Evolutionary conservation across 2,329 filamentous ascomycete genomes (phyloP).

Genomic region (Aspergillus sp.): DNA sequence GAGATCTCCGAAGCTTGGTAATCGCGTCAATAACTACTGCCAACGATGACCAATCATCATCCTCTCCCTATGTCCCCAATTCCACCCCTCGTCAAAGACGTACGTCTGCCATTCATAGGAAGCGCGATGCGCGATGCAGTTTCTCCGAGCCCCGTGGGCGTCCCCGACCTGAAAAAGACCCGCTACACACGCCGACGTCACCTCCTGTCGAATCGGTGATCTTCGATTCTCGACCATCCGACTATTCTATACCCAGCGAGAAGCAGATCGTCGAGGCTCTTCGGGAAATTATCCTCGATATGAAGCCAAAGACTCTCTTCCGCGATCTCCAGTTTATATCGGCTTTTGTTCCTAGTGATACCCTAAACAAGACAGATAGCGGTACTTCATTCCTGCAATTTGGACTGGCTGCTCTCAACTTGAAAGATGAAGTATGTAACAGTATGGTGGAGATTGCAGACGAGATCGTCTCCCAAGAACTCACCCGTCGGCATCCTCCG

Average conservation of each 20-base stretch:
- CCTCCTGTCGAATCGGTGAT: slow-evolving; percentile 30
- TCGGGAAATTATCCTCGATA: slow-evolving; percentile 64
- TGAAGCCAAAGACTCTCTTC: slow-evolving; percentile 78
- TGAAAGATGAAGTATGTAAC: slow-evolving; percentile 84
- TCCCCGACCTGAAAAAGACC: slow-evolving; percentile 16
- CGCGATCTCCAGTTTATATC: slow-evolving; percentile 74
- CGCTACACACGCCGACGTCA: slow-evolving; percentile 22
- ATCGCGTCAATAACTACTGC: slow-evolving; percentile 68
- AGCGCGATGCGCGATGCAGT: slow-evolving; percentile 29
- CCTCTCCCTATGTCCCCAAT: slow-evolving; percentile 5
- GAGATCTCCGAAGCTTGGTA: slow-evolving; percentile 80
- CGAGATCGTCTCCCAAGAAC: slow-evolving; percentile 62
- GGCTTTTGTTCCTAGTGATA: slow-evolving; percentile 58
- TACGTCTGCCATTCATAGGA: slow-evolving; percentile 9
- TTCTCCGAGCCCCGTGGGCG: slow-evolving; percentile 29
- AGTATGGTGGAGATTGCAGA: slow-evolving; percentile 78
- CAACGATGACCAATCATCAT: slow-evolving; percentile 35
- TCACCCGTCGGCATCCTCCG: slow-evolving; percentile 38
- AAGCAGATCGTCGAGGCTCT: slow-evolving; percentile 64
- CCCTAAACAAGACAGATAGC: slow-evolving; percentile 57
- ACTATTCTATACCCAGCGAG: slow-evolving; percentile 58
- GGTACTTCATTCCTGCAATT: slow-evolving; percentile 88
- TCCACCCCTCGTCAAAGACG: slow-evolving; percentile 6
- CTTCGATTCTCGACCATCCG: slow-evolving; percentile 39
- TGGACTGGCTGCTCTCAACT: slow-evolving; percentile 78